Evolutionary conservation across 2,329 filamentous ascomycete species (phyloP).

Genomic region (Colletotrichum sp.): DNA sequence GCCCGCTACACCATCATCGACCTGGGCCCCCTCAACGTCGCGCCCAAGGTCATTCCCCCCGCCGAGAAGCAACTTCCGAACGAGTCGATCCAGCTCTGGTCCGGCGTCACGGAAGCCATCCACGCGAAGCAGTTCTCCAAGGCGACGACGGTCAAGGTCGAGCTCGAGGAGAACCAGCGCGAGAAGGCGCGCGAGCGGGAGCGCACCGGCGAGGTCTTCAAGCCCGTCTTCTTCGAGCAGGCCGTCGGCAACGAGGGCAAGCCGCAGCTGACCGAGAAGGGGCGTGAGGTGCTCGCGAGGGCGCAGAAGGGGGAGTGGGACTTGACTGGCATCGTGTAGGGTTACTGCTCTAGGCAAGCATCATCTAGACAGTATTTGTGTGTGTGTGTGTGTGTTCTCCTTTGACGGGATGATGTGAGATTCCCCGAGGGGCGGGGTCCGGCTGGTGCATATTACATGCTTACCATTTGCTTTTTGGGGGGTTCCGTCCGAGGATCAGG

Average conservation of each 20-base stretch:
- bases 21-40: conserved; percentile 80
- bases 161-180: conserved; percentile 89
- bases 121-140: conserved; percentile 79
- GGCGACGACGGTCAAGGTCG: conserved; percentile 86
- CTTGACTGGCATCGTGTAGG: conserved; percentile 45
- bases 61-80: conserved; percentile 81
- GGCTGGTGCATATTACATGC: not conserved
- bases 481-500: not conserved
- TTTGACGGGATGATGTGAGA: not conserved
- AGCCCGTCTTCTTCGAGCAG: conserved; percentile 85
- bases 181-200: conserved; percentile 84
- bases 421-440: not conserved
- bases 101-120: conserved; percentile 86
- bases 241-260: conserved; percentile 60
- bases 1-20: conserved; percentile 83
- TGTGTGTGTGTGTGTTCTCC: not conserved
- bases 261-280: conserved; percentile 61
- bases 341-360: not conserved
- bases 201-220: conserved; percentile 71
- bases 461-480: not conserved
- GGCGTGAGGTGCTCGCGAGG: conserved; percentile 52
- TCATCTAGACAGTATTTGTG: not conserved
- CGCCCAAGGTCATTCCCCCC: conserved; percentile 81
- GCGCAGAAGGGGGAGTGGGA: conserved; percentile 61
- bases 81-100: conserved; percentile 90